Evolutionary conservation across 805 yeast species (phyloP).

Genomic region (Cyberlindnera samutprakarnensis): DNA sequence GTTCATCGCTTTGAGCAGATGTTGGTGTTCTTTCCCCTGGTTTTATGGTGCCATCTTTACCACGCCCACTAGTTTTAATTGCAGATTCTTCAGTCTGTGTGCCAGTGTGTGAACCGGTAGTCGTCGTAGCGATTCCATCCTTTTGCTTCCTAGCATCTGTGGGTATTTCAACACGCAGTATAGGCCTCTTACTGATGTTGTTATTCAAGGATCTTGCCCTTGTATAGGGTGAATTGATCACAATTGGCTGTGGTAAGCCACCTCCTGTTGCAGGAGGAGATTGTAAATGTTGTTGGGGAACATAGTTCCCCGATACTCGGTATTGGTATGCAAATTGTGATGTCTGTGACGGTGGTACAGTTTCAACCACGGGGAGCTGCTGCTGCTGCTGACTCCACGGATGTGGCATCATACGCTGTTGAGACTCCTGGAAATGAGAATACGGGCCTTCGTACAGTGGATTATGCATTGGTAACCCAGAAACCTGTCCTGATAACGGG

Average conservation of each 20-base stretch:
- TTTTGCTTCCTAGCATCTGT: constrained; percentile 6
- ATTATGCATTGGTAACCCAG: background rate
- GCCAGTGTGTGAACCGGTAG: background rate
- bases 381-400: constrained; percentile 8
- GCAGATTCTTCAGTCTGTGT: background rate
- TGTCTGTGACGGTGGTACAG: constrained; percentile 5
- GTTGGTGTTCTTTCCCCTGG: constrained; percentile 11
- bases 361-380: constrained; percentile 2
- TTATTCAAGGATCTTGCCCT: constrained; percentile 19
- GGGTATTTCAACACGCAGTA: constrained; percentile 23
- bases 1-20: constrained; percentile 9
- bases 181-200: constrained; percentile 19
- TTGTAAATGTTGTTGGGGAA: constrained; percentile 4
- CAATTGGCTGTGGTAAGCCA: background rate
- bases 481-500: no score
- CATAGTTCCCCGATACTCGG: constrained; percentile 4
- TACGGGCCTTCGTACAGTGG: constrained; percentile 1
- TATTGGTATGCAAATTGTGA: constrained; percentile 4
- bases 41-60: constrained; percentile 1
- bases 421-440: constrained; percentile 2
- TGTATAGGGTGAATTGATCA: constrained; percentile 7
- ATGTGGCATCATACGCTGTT: constrained; percentile 3
- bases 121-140: constrained; percentile 4
- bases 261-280: background rate
- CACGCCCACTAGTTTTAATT: constrained; percentile 1